A percentile compares a stretch with the other conserved stretches of the same genome.
phyloP scores from a whole-genome alignment of 75 land plant genomes.

The Cryptomeria japonica region DNA sequence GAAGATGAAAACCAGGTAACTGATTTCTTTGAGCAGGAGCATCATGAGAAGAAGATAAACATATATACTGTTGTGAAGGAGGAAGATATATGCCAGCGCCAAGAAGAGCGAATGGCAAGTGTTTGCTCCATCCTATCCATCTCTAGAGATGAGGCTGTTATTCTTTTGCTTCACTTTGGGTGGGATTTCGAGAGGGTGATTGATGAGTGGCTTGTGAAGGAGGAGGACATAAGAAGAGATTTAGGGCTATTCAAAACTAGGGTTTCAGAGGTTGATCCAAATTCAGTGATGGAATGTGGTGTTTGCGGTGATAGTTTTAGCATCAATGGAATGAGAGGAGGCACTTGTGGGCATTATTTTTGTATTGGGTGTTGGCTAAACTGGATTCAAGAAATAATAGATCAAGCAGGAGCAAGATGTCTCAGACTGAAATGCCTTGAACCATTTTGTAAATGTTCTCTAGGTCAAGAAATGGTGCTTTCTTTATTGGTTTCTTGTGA shows the following conservation, averaged over 20 bases:
- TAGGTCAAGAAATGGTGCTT: not conserved
- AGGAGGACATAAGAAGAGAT: not conserved
- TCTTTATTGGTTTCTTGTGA: not conserved
- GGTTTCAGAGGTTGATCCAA: too few species aligned
- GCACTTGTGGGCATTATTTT: not conserved
- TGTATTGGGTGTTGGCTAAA: not conserved
- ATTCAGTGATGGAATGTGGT: not conserved
- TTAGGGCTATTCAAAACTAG: not conserved
- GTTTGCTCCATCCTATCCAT: too few species aligned
- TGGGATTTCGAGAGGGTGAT: constrained; percentile 21
- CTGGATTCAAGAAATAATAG: not conserved
- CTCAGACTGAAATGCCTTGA: not conserved
- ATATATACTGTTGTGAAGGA: too few species aligned
- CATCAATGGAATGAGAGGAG: not conserved
- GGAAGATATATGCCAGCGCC: too few species aligned
- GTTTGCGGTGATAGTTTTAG: not conserved
- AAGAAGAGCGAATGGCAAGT: too few species aligned
- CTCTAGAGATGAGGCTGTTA: constrained; percentile 40
- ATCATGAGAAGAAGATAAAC: too few species aligned
- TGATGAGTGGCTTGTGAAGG: not conserved
- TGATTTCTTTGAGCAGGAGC: too few species aligned
- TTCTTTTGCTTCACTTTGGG: constrained; percentile 63
- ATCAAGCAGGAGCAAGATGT: not conserved
- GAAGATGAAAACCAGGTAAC: too few species aligned
- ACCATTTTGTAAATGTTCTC: not conserved